Evolutionary conservation across 148 eudicot species (phyloP).

Genomic region (Suaeda aralocaspica): DNA sequence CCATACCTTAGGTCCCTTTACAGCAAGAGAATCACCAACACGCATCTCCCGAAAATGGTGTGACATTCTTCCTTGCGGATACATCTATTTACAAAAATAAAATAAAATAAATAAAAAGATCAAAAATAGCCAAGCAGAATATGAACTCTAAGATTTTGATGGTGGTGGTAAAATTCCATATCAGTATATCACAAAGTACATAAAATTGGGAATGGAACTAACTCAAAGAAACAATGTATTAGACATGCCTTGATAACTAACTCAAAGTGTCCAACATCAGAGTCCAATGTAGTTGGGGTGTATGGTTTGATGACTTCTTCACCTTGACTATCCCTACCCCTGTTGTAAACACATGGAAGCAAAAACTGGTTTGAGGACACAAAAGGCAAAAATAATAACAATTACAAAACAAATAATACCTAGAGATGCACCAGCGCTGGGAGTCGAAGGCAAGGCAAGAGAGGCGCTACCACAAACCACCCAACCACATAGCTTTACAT

Average conservation of each 20-base stretch:
- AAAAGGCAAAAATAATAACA: no score
- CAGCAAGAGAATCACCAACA: slow-evolving; percentile 72
- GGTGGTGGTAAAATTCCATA: background rate
- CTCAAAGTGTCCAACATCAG: slow-evolving; percentile 82
- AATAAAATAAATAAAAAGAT: no score
- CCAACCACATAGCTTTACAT: no score
- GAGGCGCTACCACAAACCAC: no score
- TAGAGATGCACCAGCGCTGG: no score
- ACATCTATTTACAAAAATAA: slow-evolving; percentile 86
- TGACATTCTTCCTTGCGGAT: slow-evolving; percentile 97
- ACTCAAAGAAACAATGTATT: no score
- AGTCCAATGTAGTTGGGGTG: slow-evolving; percentile 92
- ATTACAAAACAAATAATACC: no score
- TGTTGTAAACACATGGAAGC: slow-evolving; percentile 9
- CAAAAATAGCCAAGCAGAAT: slow-evolving; percentile 5
- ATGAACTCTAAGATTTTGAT: background rate
- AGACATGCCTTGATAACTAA: slow-evolving; percentile 77
- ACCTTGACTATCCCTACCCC: slow-evolving; percentile 89
- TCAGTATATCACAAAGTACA: slow-evolving; percentile 6
- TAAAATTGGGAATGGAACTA: background rate
- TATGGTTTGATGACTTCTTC: slow-evolving; percentile 91
- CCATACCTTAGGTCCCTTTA: slow-evolving; percentile 86
- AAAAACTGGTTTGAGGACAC: no score
- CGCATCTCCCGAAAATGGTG: slow-evolving; percentile 90
- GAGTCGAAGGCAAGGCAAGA: no score